Percentiles rank a stretch among this genome's conserved stretches.
These are phyloP conservation scores for Fusarium marasasianum DNA, from an alignment of 2,329 filamentous ascomycete species.

Conservation along the genomic window DNA sequence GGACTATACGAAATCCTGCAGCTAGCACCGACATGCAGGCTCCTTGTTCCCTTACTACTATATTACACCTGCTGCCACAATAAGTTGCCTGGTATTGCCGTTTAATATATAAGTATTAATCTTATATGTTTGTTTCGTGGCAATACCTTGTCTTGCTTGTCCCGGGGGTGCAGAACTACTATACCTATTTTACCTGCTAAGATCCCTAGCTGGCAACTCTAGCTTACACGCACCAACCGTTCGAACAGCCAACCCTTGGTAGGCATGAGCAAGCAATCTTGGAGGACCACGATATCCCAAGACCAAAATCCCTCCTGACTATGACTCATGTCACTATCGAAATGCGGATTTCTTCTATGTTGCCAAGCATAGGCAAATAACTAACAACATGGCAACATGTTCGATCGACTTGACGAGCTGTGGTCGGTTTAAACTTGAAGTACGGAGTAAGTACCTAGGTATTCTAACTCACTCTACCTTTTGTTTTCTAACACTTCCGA, in stretches of 20 bases:
- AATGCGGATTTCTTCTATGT: not conserved
- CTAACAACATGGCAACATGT: not conserved
- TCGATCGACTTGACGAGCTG: not conserved
- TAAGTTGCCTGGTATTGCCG: not conserved
- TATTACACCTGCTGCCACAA: not conserved
- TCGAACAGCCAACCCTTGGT: conserved; percentile 6
- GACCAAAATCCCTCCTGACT: not conserved
- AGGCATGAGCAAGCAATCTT: conserved; percentile 4
- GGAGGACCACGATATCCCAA: not conserved
- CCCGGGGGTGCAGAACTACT: not conserved
- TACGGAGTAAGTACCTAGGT: not conserved
- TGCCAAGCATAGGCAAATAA: not conserved
- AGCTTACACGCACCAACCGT: conserved; percentile 4
- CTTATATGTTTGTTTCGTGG: not conserved
- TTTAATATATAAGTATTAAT: not conserved
- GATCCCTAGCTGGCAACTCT: not conserved
- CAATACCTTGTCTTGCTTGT: not conserved
- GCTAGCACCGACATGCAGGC: not conserved
- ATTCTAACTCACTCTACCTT: not conserved
- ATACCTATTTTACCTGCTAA: too few species aligned
- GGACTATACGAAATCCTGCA: not conserved
- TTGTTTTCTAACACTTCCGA: not conserved
- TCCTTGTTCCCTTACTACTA: not conserved
- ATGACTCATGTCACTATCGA: not conserved
- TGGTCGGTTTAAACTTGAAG: not conserved